Conservation (phyloP, 2,329 filamentous ascomycete genomes). For the Zymoseptoria passerinii region DNA sequence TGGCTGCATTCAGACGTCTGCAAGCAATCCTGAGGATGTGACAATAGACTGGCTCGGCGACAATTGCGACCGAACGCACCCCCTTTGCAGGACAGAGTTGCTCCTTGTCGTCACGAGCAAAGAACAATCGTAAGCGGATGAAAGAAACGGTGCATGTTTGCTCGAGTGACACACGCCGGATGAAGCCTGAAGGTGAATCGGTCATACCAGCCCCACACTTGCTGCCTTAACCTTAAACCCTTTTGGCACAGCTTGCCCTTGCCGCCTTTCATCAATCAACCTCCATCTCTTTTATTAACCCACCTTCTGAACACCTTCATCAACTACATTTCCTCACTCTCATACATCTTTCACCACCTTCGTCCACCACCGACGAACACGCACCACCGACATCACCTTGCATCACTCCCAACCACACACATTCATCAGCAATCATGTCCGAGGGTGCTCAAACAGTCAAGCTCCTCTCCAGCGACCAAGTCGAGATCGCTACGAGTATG, state of each 20-base stretch:
- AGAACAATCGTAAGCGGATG: background rate
- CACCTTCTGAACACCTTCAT: background rate
- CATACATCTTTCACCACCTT: slow-evolving; percentile 6
- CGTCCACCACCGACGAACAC: slow-evolving; percentile 2
- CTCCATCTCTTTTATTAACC: background rate
- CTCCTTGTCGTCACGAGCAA: background rate
- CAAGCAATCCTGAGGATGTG: background rate
- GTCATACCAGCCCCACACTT: background rate
- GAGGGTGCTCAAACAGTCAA: slow-evolving; percentile 32
- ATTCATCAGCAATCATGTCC: slow-evolving; percentile 23
- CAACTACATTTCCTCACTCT: background rate
- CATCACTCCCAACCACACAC: slow-evolving; percentile 3
- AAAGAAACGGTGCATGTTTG: background rate
- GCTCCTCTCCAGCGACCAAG: slow-evolving; percentile 40
- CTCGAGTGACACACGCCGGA: background rate
- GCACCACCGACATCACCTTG: slow-evolving; percentile 6
- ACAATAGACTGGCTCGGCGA: background rate
- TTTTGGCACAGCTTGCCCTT: background rate
- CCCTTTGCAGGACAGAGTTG: background rate
- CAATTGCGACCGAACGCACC: background rate
- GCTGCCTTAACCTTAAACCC: background rate
- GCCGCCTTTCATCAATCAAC: background rate
- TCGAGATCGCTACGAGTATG: slow-evolving; percentile 37
- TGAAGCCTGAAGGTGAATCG: background rate
- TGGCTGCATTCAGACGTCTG: background rate